Conservation (phyloP, 352 stramenopile species). For the Pythium apleroticum region DNA sequence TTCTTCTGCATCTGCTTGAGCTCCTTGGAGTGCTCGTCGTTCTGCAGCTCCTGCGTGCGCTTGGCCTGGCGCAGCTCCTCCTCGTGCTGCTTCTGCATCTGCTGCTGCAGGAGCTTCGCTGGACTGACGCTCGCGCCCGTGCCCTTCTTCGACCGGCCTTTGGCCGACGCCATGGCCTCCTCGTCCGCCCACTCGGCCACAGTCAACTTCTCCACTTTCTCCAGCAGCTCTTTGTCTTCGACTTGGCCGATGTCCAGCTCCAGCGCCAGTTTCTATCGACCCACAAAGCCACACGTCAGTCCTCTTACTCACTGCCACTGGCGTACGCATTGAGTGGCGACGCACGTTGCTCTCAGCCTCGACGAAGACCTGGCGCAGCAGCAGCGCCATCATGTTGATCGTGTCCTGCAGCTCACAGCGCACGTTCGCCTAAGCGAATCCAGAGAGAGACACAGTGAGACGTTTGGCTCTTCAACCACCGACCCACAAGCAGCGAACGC, state of each 20-base stretch:
- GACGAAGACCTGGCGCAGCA: slow-evolving; percentile 78
- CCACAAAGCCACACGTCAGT: too few species aligned
- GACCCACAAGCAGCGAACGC: background rate
- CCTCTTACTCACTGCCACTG: too few species aligned
- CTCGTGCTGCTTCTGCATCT: slow-evolving; percentile 41
- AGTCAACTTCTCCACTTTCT: slow-evolving; percentile 73
- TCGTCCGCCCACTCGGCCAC: slow-evolving; percentile 70
- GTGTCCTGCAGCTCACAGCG: slow-evolving; percentile 79
- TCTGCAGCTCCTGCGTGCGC: slow-evolving; percentile 43
- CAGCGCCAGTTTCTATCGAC: slow-evolving; percentile 49
- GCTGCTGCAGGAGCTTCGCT: slow-evolving; percentile 19
- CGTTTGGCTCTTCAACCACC: background rate
- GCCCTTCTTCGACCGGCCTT: slow-evolving; percentile 7
- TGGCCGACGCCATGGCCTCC: slow-evolving; percentile 14
- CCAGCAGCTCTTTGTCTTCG: slow-evolving; percentile 71
- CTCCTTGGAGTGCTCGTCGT: slow-evolving; percentile 56
- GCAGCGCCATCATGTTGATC: slow-evolving; percentile 86
- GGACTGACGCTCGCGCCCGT: slow-evolving; percentile 10
- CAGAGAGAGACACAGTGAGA: background rate
- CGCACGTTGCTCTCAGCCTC: slow-evolving; percentile 66
- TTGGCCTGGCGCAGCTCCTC: slow-evolving; percentile 61
- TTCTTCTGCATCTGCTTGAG: slow-evolving; percentile 55
- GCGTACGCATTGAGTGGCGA: background rate
- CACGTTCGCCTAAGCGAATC: slow-evolving; percentile 56
- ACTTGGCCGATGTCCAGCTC: slow-evolving; percentile 75